These are phyloP conservation scores for Ophiostoma montium DNA, from an alignment of 2,329 filamentous ascomycete species.

Conservation along the genomic window DNA sequence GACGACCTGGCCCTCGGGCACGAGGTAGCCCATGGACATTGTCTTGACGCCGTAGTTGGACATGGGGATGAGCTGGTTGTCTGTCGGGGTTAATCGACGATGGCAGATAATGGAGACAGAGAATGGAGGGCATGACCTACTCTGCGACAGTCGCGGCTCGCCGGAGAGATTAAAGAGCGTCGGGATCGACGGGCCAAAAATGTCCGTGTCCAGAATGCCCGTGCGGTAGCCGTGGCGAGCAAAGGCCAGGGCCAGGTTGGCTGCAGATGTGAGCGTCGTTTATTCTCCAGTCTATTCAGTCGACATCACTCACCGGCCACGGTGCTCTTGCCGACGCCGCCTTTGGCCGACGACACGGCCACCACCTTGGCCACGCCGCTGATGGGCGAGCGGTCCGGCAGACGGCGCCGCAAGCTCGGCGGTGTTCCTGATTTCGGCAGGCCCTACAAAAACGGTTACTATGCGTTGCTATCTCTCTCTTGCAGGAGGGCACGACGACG, in stretches of 20 bases:
- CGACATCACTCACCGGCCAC: conserved; percentile 47
- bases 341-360: conserved; percentile 93
- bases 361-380: conserved; percentile 80
- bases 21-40: conserved; percentile 97
- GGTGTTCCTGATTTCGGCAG: conserved; percentile 65
- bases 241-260: conserved; percentile 77
- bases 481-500: background rate
- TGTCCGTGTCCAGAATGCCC: conserved; percentile 88
- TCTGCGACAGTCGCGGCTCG: conserved; percentile 60
- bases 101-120: background rate
- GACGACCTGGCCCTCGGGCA: conserved; percentile 65
- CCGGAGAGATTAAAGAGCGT: conserved; percentile 73
- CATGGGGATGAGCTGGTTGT: conserved; percentile 71
- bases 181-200: conserved; percentile 91
- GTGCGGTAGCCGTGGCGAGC: conserved; percentile 67
- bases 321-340: conserved; percentile 95
- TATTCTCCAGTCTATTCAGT: background rate
- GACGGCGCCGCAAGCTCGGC: conserved; percentile 62
- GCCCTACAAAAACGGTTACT: conserved; percentile 39
- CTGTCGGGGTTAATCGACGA: conserved; percentile 15
- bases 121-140: no score
- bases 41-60: conserved; percentile 93
- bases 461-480: background rate
- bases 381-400: conserved; percentile 71
- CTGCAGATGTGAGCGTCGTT: conserved; percentile 15